Percentiles rank a stretch among this genome's conserved stretches.
Conservation (phyloP, 2,329 filamentous ascomycete genomes). For the Talaromyces sp. region DNA sequence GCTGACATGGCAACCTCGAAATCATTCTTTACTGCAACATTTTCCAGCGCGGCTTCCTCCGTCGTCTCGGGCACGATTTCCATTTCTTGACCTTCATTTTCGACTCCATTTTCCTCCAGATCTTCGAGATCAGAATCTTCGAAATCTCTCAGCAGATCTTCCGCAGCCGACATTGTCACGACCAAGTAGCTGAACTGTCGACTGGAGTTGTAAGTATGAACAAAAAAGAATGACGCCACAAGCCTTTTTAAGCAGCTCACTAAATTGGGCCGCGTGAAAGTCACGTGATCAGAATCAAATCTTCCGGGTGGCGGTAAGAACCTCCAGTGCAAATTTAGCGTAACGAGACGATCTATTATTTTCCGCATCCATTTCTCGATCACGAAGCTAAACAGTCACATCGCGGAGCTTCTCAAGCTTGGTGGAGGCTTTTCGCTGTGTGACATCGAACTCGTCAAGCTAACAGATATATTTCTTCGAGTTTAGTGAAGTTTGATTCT, state of each 20-base stretch:
- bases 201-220: background rate
- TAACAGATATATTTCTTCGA: background rate
- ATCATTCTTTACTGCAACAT: conserved; percentile 68
- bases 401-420: conserved; percentile 3
- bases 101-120: conserved; percentile 61
- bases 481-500: background rate
- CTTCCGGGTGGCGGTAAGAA: conserved; percentile 20
- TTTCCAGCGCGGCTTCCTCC: conserved; percentile 34
- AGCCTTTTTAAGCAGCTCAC: conserved; percentile 14
- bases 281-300: conserved; percentile 17
- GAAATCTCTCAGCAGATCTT: conserved; percentile 88
- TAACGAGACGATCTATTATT: conserved; percentile 1
- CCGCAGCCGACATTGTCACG: conserved; percentile 74
- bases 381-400: conserved; percentile 7
- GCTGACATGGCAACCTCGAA: conserved; percentile 90
- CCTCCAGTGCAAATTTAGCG: conserved; percentile 7
- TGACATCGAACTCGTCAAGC: background rate
- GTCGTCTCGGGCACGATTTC: conserved; percentile 51
- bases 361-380: conserved; percentile 9
- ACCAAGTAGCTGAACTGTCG: background rate
- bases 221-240: conserved; percentile 8
- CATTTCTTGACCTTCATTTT: conserved; percentile 56
- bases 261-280: conserved; percentile 3
- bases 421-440: background rate
- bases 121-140: conserved; percentile 62